Evolutionary conservation across 2,329 filamentous ascomycete species (phyloP).

Genomic region (Fusarium xyrophilum): DNA sequence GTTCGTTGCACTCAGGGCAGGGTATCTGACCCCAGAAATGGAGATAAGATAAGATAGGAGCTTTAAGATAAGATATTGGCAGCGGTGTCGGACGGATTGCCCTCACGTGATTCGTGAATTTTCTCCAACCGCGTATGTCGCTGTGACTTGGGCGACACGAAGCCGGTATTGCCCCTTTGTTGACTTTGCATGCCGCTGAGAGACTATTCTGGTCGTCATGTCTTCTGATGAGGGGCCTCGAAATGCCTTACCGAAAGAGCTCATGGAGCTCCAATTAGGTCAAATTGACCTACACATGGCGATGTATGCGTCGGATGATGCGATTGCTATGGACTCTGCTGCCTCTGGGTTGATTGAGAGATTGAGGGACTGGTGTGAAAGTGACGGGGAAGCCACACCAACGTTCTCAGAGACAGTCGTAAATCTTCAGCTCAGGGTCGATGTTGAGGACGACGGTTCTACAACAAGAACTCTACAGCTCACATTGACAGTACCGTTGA

Average conservation of each 20-base stretch:
- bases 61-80: background rate
- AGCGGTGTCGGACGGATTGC: background rate
- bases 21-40: background rate
- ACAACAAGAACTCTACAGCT: constrained; percentile 41
- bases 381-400: constrained; percentile 2
- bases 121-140: background rate
- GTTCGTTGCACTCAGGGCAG: background rate
- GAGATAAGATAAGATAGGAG: background rate
- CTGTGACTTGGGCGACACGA: too few species aligned
- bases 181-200: accelerated
- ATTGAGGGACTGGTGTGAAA: constrained; percentile 37
- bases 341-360: constrained; percentile 24
- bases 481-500: constrained; percentile 47
- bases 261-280: constrained; percentile 56
- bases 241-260: constrained; percentile 48
- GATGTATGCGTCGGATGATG: constrained; percentile 56
- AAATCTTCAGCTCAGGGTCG: constrained; percentile 40
- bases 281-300: constrained; percentile 60
- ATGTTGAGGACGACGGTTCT: constrained; percentile 11
- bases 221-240: background rate
- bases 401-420: constrained; percentile 19
- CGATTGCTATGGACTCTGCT: constrained; percentile 41
- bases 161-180: accelerated
- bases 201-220: background rate
- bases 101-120: constrained; percentile 1